A percentile compares a stretch with the other conserved stretches of the same genome.
Evolutionary conservation across 306 rosid species (phyloP).

Genomic region (Citrullus amarus): DNA sequence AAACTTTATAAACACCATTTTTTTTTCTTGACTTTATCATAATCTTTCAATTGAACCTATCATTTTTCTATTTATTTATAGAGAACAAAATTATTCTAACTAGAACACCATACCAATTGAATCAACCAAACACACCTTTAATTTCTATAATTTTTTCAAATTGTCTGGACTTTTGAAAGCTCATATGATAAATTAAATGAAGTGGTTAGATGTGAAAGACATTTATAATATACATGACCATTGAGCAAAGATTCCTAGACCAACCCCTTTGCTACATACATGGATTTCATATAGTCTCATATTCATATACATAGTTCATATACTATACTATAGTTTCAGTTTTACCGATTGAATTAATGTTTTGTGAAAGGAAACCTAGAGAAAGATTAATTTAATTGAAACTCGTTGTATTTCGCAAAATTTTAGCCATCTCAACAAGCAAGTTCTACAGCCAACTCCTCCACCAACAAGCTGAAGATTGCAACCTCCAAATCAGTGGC

Average conservation of each 20-base stretch:
- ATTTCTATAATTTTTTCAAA: not conserved
- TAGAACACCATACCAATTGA: not conserved
- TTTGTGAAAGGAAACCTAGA: not conserved
- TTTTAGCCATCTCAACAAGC: conserved; percentile 10
- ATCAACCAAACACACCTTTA: not conserved
- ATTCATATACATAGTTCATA: not conserved
- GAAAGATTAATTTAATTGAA: not conserved
- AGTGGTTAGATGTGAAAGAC: not conserved
- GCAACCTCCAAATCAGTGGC: conserved; percentile 51
- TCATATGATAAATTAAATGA: not conserved
- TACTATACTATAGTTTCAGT: not conserved
- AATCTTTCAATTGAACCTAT: not conserved
- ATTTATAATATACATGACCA: not conserved
- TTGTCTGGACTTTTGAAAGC: not conserved
- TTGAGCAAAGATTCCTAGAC: not conserved
- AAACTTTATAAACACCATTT: too few species aligned
- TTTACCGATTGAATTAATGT: not conserved
- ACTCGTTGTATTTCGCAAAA: not conserved
- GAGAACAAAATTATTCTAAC: not conserved
- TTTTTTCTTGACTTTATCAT: not conserved
- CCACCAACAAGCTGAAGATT: conserved; percentile 44
- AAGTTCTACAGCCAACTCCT: conserved; percentile 65
- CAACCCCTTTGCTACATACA: not conserved
- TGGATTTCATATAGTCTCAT: not conserved
- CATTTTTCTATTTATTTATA: not conserved